Conservation (phyloP, 108 stramenopile genomes). For the Cyclostephanos tholiformis region DNA sequence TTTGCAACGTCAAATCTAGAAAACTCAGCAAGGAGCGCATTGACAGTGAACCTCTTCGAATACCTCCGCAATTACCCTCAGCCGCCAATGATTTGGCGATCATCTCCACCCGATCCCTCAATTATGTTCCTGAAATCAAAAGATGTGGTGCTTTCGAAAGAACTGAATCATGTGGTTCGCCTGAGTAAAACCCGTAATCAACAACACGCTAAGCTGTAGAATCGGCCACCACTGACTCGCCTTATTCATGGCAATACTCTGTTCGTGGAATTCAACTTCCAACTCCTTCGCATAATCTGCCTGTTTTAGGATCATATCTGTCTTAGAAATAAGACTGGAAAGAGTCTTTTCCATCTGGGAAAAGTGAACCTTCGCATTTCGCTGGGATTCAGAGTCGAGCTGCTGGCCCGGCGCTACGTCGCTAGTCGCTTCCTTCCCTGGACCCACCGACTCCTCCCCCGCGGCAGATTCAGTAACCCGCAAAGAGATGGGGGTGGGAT, state of each 20-base stretch:
- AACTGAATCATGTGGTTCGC: slow-evolving; percentile 80
- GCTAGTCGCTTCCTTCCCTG: neutral
- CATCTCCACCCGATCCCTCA: neutral
- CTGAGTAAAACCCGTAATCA: slow-evolving; percentile 84
- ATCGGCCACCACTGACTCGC: slow-evolving; percentile 88
- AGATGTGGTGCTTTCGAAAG: slow-evolving; percentile 77
- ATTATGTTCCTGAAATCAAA: slow-evolving; percentile 38
- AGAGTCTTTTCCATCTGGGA: slow-evolving; percentile 71
- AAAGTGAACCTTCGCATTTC: slow-evolving; percentile 57
- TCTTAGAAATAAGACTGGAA: slow-evolving; percentile 50
- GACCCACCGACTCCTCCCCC: slow-evolving; percentile 46
- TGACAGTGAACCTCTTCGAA: too few relatives aligned
- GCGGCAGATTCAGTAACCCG: slow-evolving; percentile 36
- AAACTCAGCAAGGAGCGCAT: too few relatives aligned
- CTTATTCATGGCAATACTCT: slow-evolving; percentile 74
- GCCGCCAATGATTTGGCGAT: too few relatives aligned
- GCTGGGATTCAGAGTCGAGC: slow-evolving; percentile 43
- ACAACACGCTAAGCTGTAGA: slow-evolving; percentile 71
- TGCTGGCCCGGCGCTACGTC: slow-evolving; percentile 8
- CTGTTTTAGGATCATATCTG: slow-evolving; percentile 65
- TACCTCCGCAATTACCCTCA: too few relatives aligned
- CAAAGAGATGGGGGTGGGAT: slow-evolving; percentile 36
- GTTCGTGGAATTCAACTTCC: slow-evolving; percentile 75
- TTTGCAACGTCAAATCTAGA: too few relatives aligned
- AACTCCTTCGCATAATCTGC: slow-evolving; percentile 78